phyloP scores from a whole-genome alignment of 345 rosid species.

The Theobroma cacao region DNA sequence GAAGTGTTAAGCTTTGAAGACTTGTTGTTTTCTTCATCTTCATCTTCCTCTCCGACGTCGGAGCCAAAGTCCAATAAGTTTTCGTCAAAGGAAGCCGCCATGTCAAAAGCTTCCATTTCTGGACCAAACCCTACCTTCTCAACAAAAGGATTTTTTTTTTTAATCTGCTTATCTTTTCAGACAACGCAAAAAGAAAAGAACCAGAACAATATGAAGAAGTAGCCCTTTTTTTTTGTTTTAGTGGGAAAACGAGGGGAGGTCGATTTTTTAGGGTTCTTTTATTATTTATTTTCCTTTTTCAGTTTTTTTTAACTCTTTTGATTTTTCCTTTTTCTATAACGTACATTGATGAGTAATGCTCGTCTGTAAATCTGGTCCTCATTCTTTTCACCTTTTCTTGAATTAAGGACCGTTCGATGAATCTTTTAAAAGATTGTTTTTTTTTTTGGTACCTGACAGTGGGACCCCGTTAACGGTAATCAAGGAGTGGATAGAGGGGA shows the following conservation, averaged over 20 bases:
- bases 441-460: background rate
- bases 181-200: background rate
- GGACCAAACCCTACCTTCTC: background rate
- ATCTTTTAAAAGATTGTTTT: background rate
- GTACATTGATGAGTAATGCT: background rate
- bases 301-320: background rate
- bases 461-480: conserved; percentile 9
- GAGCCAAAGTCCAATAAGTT: conserved; percentile 44
- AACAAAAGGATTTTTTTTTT: background rate
- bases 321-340: background rate
- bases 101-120: conserved; percentile 39
- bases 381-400: background rate
- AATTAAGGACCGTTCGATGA: conserved; percentile 1
- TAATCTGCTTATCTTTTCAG: background rate
- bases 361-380: background rate
- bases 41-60: conserved; percentile 40
- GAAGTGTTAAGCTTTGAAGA: conserved; percentile 7
- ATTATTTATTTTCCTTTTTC: background rate
- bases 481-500: conserved; percentile 3
- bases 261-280: background rate
- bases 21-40: conserved; percentile 26
- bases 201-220: background rate
- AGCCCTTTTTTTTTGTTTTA: background rate
- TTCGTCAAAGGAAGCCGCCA: conserved; percentile 31
- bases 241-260: background rate